phyloP scores from a whole-genome alignment of 2,329 filamentous ascomycete genomes.

The Pestalotiopsis sp. region DNA sequence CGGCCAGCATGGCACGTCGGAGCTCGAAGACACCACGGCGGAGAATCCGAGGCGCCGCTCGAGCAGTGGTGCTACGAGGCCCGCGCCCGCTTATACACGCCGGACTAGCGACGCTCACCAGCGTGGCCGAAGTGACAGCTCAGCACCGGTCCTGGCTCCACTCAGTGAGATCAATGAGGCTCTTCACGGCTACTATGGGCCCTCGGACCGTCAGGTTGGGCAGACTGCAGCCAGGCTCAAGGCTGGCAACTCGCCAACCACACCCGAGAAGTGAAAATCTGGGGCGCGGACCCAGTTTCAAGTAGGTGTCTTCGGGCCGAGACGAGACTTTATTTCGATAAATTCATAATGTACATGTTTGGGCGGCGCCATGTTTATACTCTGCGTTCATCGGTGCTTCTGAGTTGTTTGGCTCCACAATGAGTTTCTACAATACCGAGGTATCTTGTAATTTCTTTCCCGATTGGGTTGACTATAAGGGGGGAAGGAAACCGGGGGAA shows the following conservation, averaged over 20 bases:
- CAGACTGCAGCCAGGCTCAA: conserved; percentile 38
- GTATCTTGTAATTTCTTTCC: background rate
- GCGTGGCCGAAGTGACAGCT: conserved; percentile 24
- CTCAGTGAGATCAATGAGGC: conserved; percentile 43
- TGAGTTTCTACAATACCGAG: background rate
- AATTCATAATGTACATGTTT: background rate
- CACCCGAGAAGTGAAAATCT: conserved; percentile 1
- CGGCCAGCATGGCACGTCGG: conserved; percentile 33
- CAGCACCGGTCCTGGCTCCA: conserved; percentile 29
- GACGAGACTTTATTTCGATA: too few species aligned
- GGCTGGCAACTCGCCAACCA: background rate
- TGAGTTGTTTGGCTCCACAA: background rate
- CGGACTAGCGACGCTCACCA: conserved; percentile 22
- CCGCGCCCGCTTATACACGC: conserved; percentile 19
- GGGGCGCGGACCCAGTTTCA: background rate
- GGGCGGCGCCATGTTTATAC: background rate
- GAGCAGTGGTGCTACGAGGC: conserved; percentile 21
- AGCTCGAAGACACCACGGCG: conserved; percentile 38
- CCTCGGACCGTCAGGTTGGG: conserved; percentile 39
- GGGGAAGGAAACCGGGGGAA: background rate
- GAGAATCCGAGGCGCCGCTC: conserved; percentile 39
- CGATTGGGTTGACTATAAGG: background rate
- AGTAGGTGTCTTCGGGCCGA: too few species aligned
- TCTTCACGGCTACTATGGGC: conserved; percentile 52
- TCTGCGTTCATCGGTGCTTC: background rate